phyloP scores from a whole-genome alignment of 495 filamentous ascomycete genomes.

The Penicillium arizonense region DNA sequence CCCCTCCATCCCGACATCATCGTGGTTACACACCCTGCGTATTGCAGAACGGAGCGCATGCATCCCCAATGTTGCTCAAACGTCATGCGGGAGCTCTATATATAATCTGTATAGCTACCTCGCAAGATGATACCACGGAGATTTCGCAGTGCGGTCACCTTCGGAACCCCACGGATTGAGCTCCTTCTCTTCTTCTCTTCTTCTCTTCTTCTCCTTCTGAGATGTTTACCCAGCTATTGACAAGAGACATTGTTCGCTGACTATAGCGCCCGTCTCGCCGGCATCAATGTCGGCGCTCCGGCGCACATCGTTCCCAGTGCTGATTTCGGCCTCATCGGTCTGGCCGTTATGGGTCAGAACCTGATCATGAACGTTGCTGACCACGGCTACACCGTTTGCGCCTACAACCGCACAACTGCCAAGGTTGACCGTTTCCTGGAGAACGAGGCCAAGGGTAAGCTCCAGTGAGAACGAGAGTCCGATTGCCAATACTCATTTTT shows the following conservation, averaged over 20 bases:
- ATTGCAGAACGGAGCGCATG: background rate
- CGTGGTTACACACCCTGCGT: background rate
- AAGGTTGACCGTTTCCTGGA: slow-evolving; percentile 96
- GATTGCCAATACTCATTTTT: slow-evolving; percentile 8
- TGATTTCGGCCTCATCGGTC: slow-evolving; percentile 98
- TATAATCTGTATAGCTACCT: background rate
- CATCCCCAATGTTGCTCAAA: slow-evolving; percentile 1
- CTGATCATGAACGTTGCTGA: slow-evolving; percentile 98
- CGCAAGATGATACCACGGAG: slow-evolving; percentile 5
- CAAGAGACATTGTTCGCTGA: slow-evolving; percentile 56
- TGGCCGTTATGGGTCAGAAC: slow-evolving; percentile 99
- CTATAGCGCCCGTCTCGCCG: slow-evolving; percentile 81
- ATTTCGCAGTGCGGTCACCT: background rate
- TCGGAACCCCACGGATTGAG: slow-evolving; percentile 11
- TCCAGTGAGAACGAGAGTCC: background rate
- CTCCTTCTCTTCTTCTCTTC: background rate
- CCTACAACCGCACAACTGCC: slow-evolving; percentile 94
- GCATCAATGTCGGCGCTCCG: slow-evolving; percentile 72
- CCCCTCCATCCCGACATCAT: slow-evolving; percentile 1
- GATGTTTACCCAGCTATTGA: slow-evolving; percentile 30
- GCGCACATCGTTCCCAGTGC: slow-evolving; percentile 56
- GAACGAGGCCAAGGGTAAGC: slow-evolving; percentile 85
- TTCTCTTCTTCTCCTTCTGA: background rate
- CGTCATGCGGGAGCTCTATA: slow-evolving; percentile 3
- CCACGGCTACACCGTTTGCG: slow-evolving; percentile 92